A percentile compares a stretch with the other conserved stretches of the same genome.
These are phyloP conservation scores for Diaporthe sp. DNA, from an alignment of 2,329 filamentous ascomycete species.

Conservation along the genomic window DNA sequence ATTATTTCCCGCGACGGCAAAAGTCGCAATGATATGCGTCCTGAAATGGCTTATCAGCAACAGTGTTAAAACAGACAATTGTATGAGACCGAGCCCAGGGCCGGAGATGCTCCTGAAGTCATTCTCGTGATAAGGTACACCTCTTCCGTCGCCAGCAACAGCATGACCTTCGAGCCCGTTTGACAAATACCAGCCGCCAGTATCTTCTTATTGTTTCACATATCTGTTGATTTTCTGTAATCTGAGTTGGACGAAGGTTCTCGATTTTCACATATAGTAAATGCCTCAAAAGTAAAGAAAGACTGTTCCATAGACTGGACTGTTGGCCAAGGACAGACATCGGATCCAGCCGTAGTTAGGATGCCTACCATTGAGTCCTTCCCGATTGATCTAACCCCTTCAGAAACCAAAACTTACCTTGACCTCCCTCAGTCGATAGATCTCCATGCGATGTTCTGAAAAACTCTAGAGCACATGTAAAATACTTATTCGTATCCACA, in stretches of 20 bases:
- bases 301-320: not conserved
- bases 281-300: not conserved
- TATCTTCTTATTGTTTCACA: not conserved
- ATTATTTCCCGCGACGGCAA: no score
- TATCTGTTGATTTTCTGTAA: not conserved
- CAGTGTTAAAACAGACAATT: no score
- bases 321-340: not conserved
- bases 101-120: not conserved
- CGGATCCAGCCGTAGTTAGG: not conserved
- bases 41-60: no score
- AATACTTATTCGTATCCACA: not conserved
- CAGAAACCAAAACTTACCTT: not conserved
- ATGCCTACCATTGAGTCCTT: not conserved
- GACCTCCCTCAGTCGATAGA: not conserved
- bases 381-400: not conserved
- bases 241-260: not conserved
- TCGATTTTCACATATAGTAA: not conserved
- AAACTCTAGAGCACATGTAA: not conserved
- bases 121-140: not conserved
- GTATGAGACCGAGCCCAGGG: no score
- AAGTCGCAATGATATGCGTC: no score
- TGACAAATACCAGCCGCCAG: not conserved
- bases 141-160: not conserved
- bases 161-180: not conserved
- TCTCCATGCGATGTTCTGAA: not conserved